Base-by-base conservation (phyloP, 768 basidiomycete species). In the Saitozyma sp. region DNA sequence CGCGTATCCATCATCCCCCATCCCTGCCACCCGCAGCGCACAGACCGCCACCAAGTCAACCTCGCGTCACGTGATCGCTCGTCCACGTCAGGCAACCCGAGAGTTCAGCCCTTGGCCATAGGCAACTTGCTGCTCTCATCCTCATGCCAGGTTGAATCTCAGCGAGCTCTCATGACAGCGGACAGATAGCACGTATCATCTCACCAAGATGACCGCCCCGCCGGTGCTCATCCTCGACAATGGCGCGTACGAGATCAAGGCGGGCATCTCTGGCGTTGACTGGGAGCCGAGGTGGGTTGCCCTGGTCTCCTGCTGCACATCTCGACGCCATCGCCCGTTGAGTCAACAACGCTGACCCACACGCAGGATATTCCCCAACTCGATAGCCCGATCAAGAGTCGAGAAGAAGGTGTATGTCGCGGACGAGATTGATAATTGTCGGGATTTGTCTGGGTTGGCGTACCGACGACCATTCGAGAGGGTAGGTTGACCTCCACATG, bases 401-500 rank as follows among this genome's bases (percentile, higher is more conserved):
- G 92, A 92, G 81, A 89, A 87, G 73, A 81, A 82, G 64, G 87
- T 88, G 14, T 95, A 91, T 80, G 84, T 92, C 68, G 92, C 90
- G 2, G 91, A 94, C 74, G 91, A 97, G 75, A 81, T 94, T 59
- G 85, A 77, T 17, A 80, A 80, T 13, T 95, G 93, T 78, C 82
- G 81, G 48, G 91, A 96, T 77, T 89, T 87, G 66, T 87, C 91
- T 1, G 87, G 90, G 0, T 82, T 96, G 64, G 85, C 87, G 62
- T 94, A 89, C 76, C 85, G 92, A 13, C 78, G 92, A 43, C 90
- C 94, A 0, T 89, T 94, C 64, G 94, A 96, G 78, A 88, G 90
- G 85, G 94, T 90, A 69, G 78, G 64, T 52, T 45, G 40, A 9
- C 43, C 13, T 52, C 14, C 38, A 42, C 20, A 42, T 38, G 13